Evolutionary conservation across 1,284 basidiomycete genomes (phyloP).

Genomic region (Sporisorium scitamineum): DNA sequence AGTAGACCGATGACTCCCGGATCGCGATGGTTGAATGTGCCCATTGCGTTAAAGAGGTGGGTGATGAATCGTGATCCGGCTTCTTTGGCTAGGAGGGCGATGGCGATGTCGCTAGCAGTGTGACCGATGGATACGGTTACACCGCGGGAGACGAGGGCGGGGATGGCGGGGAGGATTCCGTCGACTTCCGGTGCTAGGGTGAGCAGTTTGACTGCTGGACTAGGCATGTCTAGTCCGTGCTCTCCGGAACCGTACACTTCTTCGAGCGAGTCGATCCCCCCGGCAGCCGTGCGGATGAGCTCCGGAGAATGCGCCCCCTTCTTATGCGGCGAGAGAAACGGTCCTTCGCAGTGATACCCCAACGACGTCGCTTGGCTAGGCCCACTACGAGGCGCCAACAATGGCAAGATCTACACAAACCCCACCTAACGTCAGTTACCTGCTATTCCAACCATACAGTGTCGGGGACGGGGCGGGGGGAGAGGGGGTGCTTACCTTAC

Average conservation of each 20-base stretch:
- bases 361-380: conserved; percentile 75
- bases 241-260: conserved; percentile 50
- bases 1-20: conserved; percentile 81
- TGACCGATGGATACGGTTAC: conserved; percentile 87
- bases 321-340: conserved; percentile 80
- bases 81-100: conserved; percentile 77
- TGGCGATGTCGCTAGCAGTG: conserved; percentile 77
- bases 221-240: conserved; percentile 71
- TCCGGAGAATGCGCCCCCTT: conserved; percentile 82
- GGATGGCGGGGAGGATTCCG: conserved; percentile 80
- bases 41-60: conserved; percentile 93
- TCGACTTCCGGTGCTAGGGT: conserved; percentile 87
- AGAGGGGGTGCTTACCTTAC: conserved; percentile 21
- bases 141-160: conserved; percentile 76
- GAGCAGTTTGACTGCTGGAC: conserved; percentile 77
- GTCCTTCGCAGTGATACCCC: conserved; percentile 90
- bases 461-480: no score
- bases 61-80: conserved; percentile 85
- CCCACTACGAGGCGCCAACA: conserved; percentile 69
- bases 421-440: neutral
- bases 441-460: neutral
- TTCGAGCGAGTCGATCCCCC: conserved; percentile 62
- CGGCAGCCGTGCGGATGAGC: conserved; percentile 73
- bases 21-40: conserved; percentile 78
- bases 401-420: conserved; percentile 73